Percentiles rank a stretch among this genome's conserved stretches.
Conservation (phyloP, 192 early-diverging fungal genomes). For the Coemansia sp. region DNA sequence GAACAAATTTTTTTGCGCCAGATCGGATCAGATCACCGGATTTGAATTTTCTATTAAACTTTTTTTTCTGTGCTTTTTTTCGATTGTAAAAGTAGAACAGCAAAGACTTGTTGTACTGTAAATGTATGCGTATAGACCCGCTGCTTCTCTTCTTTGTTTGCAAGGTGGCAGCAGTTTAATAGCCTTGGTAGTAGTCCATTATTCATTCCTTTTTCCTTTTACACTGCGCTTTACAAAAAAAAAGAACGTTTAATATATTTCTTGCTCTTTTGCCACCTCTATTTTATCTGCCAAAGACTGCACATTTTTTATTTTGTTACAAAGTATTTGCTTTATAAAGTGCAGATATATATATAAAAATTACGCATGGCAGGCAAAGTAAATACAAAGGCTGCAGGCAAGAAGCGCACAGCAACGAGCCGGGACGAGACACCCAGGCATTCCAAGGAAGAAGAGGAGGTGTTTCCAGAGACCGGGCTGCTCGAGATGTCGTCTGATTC, state of each 20-base stretch:
- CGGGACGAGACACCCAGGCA: constrained; percentile 17
- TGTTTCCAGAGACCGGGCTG: constrained; percentile 14
- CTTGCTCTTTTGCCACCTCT: too few relatives aligned
- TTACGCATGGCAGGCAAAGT: constrained; percentile 17
- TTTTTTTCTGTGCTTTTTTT: constrained; percentile 40
- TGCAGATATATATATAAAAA: background rate
- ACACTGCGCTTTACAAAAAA: too few relatives aligned
- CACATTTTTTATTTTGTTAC: background rate
- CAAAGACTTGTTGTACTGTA: too few relatives aligned
- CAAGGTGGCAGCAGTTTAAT: too few relatives aligned
- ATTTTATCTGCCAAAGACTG: too few relatives aligned
- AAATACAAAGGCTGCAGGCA: constrained; percentile 7
- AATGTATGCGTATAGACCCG: too few relatives aligned
- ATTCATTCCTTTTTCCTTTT: too few relatives aligned
- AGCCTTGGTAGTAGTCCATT: too few relatives aligned
- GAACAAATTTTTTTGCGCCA: constrained; percentile 7
- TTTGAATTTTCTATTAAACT: background rate
- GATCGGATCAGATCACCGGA: background rate
- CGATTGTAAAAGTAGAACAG: too few relatives aligned
- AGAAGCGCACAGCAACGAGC: constrained; percentile 28
- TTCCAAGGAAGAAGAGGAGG: constrained; percentile 5
- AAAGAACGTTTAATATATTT: too few relatives aligned
- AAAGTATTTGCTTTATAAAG: background rate
- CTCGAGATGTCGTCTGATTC: constrained; percentile 39
- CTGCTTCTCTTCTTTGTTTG: too few relatives aligned